Conservation (phyloP, 352 stramenopile species). For the Phytophthora boehmeriae region DNA sequence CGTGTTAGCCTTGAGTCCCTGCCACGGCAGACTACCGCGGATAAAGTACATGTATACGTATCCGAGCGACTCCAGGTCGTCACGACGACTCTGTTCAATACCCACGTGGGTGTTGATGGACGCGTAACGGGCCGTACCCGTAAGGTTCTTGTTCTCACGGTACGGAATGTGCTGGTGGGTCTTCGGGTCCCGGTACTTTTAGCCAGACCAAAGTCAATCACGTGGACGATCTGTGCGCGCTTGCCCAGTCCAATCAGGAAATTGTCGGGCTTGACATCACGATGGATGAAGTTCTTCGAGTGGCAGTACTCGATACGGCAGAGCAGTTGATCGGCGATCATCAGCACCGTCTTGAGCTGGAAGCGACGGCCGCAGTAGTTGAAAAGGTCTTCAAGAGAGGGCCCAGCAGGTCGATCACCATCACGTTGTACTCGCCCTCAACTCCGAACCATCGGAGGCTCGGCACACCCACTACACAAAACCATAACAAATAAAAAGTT, state of each 20-base stretch:
- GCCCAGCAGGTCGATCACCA: constrained; percentile 99
- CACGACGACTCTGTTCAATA: constrained; percentile 97
- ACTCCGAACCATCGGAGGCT: constrained; percentile 99
- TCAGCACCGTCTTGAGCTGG: constrained; percentile 96
- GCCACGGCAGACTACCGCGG: constrained; percentile 96
- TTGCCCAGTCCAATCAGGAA: constrained; percentile 90
- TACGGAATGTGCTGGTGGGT: constrained; percentile 92
- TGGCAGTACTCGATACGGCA: constrained; percentile 89
- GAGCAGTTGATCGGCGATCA: constrained; percentile 91
- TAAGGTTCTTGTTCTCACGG: constrained; percentile 92
- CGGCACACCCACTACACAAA: constrained; percentile 95
- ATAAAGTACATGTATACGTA: constrained; percentile 96
- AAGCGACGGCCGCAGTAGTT: constrained; percentile 90
- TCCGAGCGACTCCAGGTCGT: constrained; percentile 98
- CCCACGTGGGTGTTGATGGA: constrained; percentile 99
- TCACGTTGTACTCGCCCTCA: constrained; percentile 99
- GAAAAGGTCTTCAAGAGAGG: constrained; percentile 91
- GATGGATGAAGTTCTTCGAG: constrained; percentile 91
- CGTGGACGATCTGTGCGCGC: constrained; percentile 83
- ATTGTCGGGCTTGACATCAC: constrained; percentile 92
- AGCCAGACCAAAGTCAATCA: constrained; percentile 91
- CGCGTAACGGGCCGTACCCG: constrained; percentile 96
- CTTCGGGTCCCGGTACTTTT: constrained; percentile 92
- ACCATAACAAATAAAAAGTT: constrained; percentile 20
- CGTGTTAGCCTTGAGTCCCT: constrained; percentile 96